Percentiles rank a stretch among this genome's conserved stretches.
phyloP scores from a whole-genome alignment of 257 asterid genomes.

The Eucommia ulmoides region DNA sequence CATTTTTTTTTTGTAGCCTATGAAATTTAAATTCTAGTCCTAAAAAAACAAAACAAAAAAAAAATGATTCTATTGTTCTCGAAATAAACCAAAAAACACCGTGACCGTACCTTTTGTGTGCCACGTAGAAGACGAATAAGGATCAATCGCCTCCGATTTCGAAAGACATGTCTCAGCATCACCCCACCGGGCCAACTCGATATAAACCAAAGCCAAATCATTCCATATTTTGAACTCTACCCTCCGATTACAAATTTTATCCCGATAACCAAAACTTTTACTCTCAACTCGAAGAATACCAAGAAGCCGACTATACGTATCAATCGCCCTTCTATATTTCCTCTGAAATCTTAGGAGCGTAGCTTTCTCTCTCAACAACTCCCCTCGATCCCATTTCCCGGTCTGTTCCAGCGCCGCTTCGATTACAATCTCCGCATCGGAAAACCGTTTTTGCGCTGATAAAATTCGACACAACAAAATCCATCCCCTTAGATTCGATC shows the following conservation, averaged over 20 bases:
- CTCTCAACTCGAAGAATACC: constrained; percentile 51
- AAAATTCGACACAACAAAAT: constrained; percentile 60
- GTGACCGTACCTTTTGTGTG: constrained; percentile 49
- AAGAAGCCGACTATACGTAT: constrained; percentile 60
- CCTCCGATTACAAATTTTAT: constrained; percentile 31
- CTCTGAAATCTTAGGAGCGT: constrained; percentile 72
- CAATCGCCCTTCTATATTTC: constrained; percentile 53
- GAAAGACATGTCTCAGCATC: constrained; percentile 83
- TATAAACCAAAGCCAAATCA: constrained; percentile 76
- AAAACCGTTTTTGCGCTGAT: constrained; percentile 62
- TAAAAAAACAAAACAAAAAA: too few relatives aligned
- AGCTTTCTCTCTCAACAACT: constrained; percentile 69
- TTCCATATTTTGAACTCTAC: constrained; percentile 58
- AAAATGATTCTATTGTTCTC: background rate
- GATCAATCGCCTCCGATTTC: constrained; percentile 40
- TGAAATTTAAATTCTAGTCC: background rate
- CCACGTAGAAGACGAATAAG: constrained; percentile 59
- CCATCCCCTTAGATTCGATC: constrained; percentile 60
- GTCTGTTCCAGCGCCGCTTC: constrained; percentile 68
- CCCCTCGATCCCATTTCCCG: constrained; percentile 80
- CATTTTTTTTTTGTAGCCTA: background rate
- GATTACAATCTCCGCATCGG: constrained; percentile 48
- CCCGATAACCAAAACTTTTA: background rate
- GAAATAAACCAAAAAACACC: background rate
- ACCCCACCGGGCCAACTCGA: constrained; percentile 51